Conservation (phyloP, 345 rosid genomes). For the Citrus sp. region DNA sequence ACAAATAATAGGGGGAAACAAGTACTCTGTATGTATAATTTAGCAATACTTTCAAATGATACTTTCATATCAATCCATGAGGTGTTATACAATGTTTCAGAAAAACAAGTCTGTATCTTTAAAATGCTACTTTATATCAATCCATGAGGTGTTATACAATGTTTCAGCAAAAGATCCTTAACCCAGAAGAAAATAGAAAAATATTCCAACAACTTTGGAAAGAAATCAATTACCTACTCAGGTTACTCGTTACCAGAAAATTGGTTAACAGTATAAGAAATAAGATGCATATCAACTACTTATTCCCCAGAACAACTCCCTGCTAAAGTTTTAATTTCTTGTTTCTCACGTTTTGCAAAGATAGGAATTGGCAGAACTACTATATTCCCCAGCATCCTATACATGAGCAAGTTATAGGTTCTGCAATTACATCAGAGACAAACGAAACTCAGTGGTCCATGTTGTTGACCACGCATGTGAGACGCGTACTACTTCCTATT, state of each 20-base stretch:
- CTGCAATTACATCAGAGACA: not conserved
- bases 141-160: not conserved
- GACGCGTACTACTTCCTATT: not conserved
- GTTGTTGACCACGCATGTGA: not conserved
- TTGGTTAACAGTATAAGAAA: not conserved
- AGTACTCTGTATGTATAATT: not conserved
- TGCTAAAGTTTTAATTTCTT: not conserved
- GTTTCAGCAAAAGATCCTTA: not conserved
- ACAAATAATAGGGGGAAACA: not conserved
- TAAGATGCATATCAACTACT: not conserved
- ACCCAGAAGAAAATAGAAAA: not conserved
- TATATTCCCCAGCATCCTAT: not conserved
- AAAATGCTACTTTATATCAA: not conserved
- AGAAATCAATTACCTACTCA: too few relatives aligned
- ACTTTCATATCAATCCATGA: not conserved
- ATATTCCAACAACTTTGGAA: too few relatives aligned
- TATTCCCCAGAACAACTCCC: not conserved
- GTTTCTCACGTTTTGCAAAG: not conserved
- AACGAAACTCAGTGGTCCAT: not conserved
- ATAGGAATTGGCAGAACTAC: not conserved
- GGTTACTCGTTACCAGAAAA: not conserved
- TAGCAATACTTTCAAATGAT: constrained; percentile 1
- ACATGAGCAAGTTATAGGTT: not conserved
- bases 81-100: not conserved
- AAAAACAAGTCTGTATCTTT: not conserved